A percentile compares a stretch with the other conserved stretches of the same genome.
phyloP scores from a whole-genome alignment of 2,329 filamentous ascomycete species.

The Coniochaeta ligniaria region DNA sequence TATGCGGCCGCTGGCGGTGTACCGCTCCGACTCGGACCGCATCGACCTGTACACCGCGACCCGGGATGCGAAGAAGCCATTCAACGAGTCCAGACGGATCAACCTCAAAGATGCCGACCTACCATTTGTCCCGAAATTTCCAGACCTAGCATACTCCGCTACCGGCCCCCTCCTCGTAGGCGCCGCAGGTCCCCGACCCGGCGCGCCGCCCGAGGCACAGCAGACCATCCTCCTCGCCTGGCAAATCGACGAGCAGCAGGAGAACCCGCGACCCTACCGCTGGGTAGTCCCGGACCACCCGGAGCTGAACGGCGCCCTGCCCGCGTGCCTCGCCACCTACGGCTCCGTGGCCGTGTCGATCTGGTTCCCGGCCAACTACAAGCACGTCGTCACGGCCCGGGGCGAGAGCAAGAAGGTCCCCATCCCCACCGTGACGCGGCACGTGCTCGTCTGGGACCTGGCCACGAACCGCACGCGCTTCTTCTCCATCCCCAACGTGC shows the following conservation, averaged over 20 bases:
- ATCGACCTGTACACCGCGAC: slow-evolving; percentile 8
- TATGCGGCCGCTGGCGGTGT: slow-evolving; percentile 1
- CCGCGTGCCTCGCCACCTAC: slow-evolving; percentile 11
- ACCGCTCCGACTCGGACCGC: slow-evolving; percentile 1
- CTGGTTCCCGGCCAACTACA: slow-evolving; percentile 16
- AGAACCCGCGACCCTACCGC: slow-evolving; percentile 10
- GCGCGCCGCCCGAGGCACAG: slow-evolving; percentile 9
- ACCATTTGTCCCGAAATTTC: slow-evolving; percentile 1
- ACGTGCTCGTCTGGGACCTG: slow-evolving; percentile 15
- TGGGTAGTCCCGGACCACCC: slow-evolving; percentile 12
- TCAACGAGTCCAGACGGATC: slow-evolving; percentile 4
- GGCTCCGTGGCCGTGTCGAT: slow-evolving; percentile 14
- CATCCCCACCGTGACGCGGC: slow-evolving; percentile 7
- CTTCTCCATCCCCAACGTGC: slow-evolving; percentile 15
- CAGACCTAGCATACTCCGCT: slow-evolving; percentile 2
- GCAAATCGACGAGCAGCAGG: slow-evolving; percentile 8
- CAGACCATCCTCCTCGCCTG: slow-evolving; percentile 16
- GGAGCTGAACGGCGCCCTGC: slow-evolving; percentile 12
- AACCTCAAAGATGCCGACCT: slow-evolving; percentile 4
- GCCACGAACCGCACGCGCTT: slow-evolving; percentile 11
- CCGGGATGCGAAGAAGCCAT: slow-evolving; percentile 7
- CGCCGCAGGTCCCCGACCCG: slow-evolving; percentile 15
- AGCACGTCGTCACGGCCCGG: slow-evolving; percentile 7
- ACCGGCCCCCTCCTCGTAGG: slow-evolving; percentile 13
- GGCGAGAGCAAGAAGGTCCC: slow-evolving; percentile 8